Evolutionary conservation across 2,329 filamentous ascomycete genomes (phyloP), one percentile per base, ranked within the genome.

Genomic region (Zelopaecilomyces penicillatus): DNA sequence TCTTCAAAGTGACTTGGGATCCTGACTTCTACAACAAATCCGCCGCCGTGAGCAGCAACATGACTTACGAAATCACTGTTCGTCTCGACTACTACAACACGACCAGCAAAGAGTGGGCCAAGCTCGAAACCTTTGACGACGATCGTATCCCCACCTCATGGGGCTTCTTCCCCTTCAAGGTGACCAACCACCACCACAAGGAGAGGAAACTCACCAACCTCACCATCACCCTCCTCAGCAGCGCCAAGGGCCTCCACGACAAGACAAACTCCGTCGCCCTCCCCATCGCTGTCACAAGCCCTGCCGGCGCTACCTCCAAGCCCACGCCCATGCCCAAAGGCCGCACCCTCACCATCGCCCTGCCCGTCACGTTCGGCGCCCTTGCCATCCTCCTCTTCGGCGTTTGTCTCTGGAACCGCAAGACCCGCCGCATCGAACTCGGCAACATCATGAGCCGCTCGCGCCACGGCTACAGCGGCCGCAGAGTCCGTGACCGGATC

Each of bases 331-430:
- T 54, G 42, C 60, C 63, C 50, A 50, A 59, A 48, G 55, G 68
- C 40, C 52, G 64, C 7, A 71, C 68, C 29, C 62, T 80, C 37
- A 66, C 68, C 55, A 75, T 81, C 51, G 76, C 69, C 10, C 64
- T 80, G 5, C 76, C 76, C 12, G 60, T 65, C 43, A 62, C 74
- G 19, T 59, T 76, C n/a, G 70, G 68, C 41, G 64, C 70, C 54
- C 60, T 76, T 43, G 39, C 65, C 36, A 48, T 78, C 40, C 63
- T 74, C 50, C 47, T 78, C 53, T 37, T 81, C 63, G 67, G 82
- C 61, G 57, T 80, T 61, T 68, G 73, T 64, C 43, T 82, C 67
- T 78, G 70, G 68, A 76, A 78, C 60, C 65, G 68, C 44, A 67
- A 70, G 54, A 60, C 65, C n/a, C 69, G 76, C 45, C 58, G 58